phyloP scores from a whole-genome alignment of 108 stramenopile species.

The Cyclostephanos tholiformis region DNA sequence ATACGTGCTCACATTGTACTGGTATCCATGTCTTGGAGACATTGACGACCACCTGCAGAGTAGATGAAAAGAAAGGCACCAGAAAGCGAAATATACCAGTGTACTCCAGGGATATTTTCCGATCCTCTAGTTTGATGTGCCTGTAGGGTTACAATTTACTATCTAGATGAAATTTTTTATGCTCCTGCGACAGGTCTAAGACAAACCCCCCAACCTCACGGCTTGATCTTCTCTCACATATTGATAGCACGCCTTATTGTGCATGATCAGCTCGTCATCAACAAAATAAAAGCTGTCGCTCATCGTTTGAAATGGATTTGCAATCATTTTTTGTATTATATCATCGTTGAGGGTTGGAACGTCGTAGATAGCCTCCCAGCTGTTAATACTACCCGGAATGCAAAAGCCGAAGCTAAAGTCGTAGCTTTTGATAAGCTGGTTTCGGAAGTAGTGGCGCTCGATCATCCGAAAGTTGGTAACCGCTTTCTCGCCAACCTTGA shows the following conservation, averaged over 20 bases:
- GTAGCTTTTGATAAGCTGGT: constrained; percentile 55
- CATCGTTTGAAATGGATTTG: constrained; percentile 66
- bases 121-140: neutral
- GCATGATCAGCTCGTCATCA: constrained; percentile 70
- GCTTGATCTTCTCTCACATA: constrained; percentile 33
- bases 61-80: neutral
- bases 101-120: too few relatives aligned
- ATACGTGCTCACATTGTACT: neutral
- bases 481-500: constrained; percentile 65
- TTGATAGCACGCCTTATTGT: constrained; percentile 79
- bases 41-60: neutral
- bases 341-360: constrained; percentile 70
- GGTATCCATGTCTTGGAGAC: neutral
- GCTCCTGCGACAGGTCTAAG: neutral
- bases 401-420: constrained; percentile 81
- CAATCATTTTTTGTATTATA: constrained; percentile 75
- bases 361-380: constrained; percentile 77
- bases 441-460: constrained; percentile 78
- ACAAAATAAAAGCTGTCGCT: constrained; percentile 79
- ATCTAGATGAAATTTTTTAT: neutral
- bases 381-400: constrained; percentile 75
- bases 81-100: neutral
- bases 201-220: neutral
- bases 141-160: neutral
- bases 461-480: constrained; percentile 77